These are phyloP conservation scores for Sporothrix pallida DNA, from an alignment of 2,329 filamentous ascomycete species.

Conservation along the genomic window DNA sequence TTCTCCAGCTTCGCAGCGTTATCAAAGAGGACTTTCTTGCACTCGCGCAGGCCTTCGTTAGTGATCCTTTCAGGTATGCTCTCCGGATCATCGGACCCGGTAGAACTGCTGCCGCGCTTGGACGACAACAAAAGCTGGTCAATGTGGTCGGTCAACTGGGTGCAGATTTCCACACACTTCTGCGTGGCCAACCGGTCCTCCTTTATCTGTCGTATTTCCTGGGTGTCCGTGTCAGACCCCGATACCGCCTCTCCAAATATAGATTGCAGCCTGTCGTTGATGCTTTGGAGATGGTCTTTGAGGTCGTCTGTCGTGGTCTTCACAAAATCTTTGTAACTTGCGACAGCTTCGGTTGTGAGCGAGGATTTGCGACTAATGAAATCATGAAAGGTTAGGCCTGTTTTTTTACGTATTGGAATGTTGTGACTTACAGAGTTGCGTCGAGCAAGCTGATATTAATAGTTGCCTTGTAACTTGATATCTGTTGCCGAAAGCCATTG, in stretches of 20 bases:
- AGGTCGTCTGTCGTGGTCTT: constrained; percentile 21
- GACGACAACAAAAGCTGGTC: constrained; percentile 9
- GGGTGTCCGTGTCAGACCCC: constrained; percentile 13
- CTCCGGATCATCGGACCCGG: constrained; percentile 5
- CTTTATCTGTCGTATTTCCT: constrained; percentile 19
- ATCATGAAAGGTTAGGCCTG: constrained; percentile 13
- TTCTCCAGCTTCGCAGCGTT: constrained; percentile 20
- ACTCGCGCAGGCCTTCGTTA: constrained; percentile 20
- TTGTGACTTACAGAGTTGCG: constrained; percentile 21
- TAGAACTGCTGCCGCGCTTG: constrained; percentile 21
- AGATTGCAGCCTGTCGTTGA: constrained; percentile 13
- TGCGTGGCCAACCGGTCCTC: constrained; percentile 15
- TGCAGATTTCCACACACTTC: constrained; percentile 23
- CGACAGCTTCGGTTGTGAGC: constrained; percentile 1
- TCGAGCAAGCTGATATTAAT: constrained; percentile 13
- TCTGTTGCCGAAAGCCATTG: constrained; percentile 23
- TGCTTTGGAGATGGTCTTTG: constrained; percentile 23
- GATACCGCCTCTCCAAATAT: constrained; percentile 3
- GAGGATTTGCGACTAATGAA: constrained; percentile 24
- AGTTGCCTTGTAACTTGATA: constrained; percentile 23
- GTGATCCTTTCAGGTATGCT: constrained; percentile 21
- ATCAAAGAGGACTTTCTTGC: constrained; percentile 24
- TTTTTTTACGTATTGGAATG: background rate
- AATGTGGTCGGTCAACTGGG: constrained; percentile 17
- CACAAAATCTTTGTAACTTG: constrained; percentile 22